phyloP scores from a whole-genome alignment of 2,329 filamentous ascomycete species.

The Apiospora kogelbergensis region DNA sequence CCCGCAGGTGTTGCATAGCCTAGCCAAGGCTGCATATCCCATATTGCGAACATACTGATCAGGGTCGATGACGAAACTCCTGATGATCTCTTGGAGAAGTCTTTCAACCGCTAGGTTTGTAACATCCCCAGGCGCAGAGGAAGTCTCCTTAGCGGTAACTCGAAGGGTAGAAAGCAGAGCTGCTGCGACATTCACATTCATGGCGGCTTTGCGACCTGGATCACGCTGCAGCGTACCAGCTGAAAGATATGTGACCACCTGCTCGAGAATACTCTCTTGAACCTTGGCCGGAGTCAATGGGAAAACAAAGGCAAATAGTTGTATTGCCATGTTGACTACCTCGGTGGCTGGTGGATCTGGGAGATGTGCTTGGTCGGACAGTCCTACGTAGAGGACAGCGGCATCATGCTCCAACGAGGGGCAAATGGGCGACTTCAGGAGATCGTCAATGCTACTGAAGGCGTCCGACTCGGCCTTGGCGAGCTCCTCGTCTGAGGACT shows the following conservation, averaged over 20 bases:
- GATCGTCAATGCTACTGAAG: conserved; percentile 63
- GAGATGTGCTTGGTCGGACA: conserved; percentile 45
- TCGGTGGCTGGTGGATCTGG: conserved; percentile 87
- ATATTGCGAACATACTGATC: conserved; percentile 86
- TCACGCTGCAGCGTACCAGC: conserved; percentile 80
- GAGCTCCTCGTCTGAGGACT: conserved; percentile 29
- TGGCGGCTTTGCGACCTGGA: conserved; percentile 82
- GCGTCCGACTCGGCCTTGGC: conserved; percentile 38
- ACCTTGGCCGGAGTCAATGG: conserved; percentile 87
- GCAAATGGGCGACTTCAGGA: conserved; percentile 71
- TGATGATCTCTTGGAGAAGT: conserved; percentile 72
- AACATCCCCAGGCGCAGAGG: conserved; percentile 70
- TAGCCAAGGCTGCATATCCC: conserved; percentile 80
- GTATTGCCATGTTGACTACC: conserved; percentile 91
- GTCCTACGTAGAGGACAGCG: conserved; percentile 70
- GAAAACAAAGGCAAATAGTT: conserved; percentile 87
- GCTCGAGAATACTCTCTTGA: conserved; percentile 93
- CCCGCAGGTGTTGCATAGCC: conserved; percentile 80
- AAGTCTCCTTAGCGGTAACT: conserved; percentile 79
- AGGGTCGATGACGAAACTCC: conserved; percentile 74
- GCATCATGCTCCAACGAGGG: conserved; percentile 89
- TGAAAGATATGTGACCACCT: conserved; percentile 86
- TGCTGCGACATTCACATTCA: conserved; percentile 85
- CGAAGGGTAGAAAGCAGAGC: conserved; percentile 80
- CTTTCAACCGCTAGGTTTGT: conserved; percentile 77